phyloP scores from a whole-genome alignment of 345 rosid species.

The Hibiscus tridactylites region DNA sequence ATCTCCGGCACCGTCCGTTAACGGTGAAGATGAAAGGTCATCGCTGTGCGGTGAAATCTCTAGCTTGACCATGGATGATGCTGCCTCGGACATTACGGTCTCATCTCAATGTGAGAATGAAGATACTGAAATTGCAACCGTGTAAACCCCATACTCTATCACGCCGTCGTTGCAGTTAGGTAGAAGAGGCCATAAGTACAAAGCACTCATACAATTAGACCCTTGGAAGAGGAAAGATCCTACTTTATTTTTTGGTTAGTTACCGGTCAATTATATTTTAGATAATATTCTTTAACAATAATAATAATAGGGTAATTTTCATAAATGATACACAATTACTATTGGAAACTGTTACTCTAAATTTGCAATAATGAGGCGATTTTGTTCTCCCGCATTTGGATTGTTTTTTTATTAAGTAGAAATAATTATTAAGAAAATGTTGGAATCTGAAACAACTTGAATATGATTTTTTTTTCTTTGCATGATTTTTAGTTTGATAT shows the following conservation, averaged over 20 bases:
- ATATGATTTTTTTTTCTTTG: too few relatives aligned
- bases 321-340: background rate
- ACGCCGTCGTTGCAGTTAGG: background rate
- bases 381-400: too few relatives aligned
- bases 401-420: too few relatives aligned
- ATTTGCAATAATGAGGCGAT: too few relatives aligned
- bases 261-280: background rate
- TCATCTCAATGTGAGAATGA: constrained; percentile 47
- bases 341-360: too few relatives aligned
- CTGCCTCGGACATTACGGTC: constrained; percentile 48
- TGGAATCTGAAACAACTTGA: too few relatives aligned
- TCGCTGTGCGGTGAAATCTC: constrained; percentile 61
- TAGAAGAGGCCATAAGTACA: background rate
- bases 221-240: too few relatives aligned
- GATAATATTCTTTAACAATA: background rate
- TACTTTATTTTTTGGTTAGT: background rate
- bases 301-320: background rate
- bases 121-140: constrained; percentile 16
- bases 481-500: too few relatives aligned
- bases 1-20: constrained; percentile 64
- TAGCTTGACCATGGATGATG: constrained; percentile 47
- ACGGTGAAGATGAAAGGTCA: constrained; percentile 61
- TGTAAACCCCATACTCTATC: background rate
- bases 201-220: too few relatives aligned
- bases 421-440: too few relatives aligned